A percentile compares a stretch with the other conserved stretches of the same genome.
Evolutionary conservation across 192 early-diverging fungal species (phyloP).

Genomic region (Piromyces finnis): DNA sequence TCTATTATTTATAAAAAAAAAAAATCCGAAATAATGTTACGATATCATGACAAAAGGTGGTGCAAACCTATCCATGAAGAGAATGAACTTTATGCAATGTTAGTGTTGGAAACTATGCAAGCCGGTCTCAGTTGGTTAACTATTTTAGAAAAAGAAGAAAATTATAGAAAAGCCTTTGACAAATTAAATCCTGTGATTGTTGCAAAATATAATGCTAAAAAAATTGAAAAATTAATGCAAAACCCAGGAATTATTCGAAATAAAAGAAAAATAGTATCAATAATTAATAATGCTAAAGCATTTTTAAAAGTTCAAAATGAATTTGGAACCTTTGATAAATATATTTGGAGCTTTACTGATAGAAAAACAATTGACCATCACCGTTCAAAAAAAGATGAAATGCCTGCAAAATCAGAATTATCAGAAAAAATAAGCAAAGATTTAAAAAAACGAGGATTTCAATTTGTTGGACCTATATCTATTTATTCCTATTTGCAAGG

Average conservation of each 20-base stretch:
- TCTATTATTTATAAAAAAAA: not conserved
- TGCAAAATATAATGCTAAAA: not conserved
- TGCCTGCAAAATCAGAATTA: constrained; percentile 1
- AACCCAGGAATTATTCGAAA: constrained; percentile 6
- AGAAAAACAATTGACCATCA: not conserved
- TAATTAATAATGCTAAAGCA: constrained; percentile 3
- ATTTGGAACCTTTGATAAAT: constrained; percentile 7
- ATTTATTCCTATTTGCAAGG: constrained; percentile 8
- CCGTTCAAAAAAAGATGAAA: not conserved
- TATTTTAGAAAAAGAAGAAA: constrained; percentile 2
- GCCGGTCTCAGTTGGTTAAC: constrained; percentile 7
- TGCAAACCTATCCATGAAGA: not conserved
- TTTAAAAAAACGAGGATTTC: constrained; percentile 5
- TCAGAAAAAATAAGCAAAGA: constrained; percentile 6
- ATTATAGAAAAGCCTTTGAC: constrained; percentile 1
- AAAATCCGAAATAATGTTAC: not conserved
- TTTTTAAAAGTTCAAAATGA: constrained; percentile 7
- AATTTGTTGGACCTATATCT: constrained; percentile 5
- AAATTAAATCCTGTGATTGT: constrained; percentile 4
- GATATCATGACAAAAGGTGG: constrained; percentile 6
- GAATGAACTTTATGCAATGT: constrained; percentile 1
- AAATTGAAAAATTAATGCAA: not conserved
- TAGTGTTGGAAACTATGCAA: constrained; percentile 3
- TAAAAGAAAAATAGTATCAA: not conserved
- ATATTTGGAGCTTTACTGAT: constrained; percentile 5